Percentiles rank a stretch among this genome's conserved stretches.
phyloP scores from a whole-genome alignment of 2,329 filamentous ascomycete species.

The Neofusicoccum laricinum region DNA sequence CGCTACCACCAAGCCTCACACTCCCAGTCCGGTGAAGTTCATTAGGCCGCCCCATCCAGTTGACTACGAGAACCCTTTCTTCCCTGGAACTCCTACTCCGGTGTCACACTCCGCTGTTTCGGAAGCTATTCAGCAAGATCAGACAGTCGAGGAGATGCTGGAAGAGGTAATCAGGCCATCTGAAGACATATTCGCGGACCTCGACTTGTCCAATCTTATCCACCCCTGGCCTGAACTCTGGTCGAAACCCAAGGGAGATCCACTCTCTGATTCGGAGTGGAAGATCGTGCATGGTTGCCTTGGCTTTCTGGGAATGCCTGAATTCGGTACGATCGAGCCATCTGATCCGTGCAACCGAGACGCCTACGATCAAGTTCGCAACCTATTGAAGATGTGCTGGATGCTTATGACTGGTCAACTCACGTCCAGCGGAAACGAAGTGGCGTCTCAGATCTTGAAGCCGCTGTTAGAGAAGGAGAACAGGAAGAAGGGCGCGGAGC shows the following conservation, averaged over 20 bases:
- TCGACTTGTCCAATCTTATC: not conserved
- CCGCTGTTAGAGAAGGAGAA: not conserved
- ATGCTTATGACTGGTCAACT: slow-evolving; percentile 4
- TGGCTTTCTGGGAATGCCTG: not conserved
- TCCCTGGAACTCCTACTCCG: not conserved
- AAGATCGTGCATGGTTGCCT: not conserved
- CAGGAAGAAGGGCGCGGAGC: not conserved
- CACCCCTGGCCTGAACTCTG: slow-evolving; percentile 11
- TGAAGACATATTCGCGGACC: not conserved
- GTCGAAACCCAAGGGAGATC: not conserved
- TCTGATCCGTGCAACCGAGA: not conserved
- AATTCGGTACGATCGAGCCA: not conserved
- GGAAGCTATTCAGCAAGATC: no score
- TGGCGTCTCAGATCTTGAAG: not conserved
- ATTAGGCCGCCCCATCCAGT: not conserved
- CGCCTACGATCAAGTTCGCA: not conserved
- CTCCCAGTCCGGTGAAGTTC: not conserved
- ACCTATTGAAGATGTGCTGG: not conserved
- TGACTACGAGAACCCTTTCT: not conserved
- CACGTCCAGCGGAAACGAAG: not conserved
- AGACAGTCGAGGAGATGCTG: no score
- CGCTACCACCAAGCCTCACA: not conserved
- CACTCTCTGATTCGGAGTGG: not conserved
- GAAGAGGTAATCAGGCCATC: no score
- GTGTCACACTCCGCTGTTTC: not conserved